Conservation (phyloP, 768 basidiomycete genomes). For the Mycena olivaceomarginata region DNA sequence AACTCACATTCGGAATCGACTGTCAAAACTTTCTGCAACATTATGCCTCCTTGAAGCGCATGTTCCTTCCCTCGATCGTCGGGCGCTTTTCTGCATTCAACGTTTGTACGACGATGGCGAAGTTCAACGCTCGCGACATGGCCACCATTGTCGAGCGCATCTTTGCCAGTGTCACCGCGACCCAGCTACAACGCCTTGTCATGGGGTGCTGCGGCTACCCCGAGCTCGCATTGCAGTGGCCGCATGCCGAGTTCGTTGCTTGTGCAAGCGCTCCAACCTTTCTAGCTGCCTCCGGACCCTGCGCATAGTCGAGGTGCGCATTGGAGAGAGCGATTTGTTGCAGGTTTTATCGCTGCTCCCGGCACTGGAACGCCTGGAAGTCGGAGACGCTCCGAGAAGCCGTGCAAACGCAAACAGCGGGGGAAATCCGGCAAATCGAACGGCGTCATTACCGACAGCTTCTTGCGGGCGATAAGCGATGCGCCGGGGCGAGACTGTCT, state of each 20-base stretch:
- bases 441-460: constrained; percentile 10
- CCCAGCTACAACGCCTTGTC: background rate
- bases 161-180: constrained; percentile 8
- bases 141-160: background rate
- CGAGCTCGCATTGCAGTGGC: constrained; percentile 15
- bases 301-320: constrained; percentile 20
- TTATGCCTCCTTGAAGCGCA: constrained; percentile 11
- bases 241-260: constrained; percentile 15
- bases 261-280: constrained; percentile 22
- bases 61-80: constrained; percentile 16
- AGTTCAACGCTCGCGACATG: background rate
- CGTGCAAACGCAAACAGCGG: background rate
- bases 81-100: background rate
- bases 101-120: background rate
- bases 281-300: constrained; percentile 9
- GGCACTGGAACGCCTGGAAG: constrained; percentile 26
- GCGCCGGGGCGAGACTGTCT: background rate
- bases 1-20: constrained; percentile 15
- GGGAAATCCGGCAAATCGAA: background rate
- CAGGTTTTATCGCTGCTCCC: constrained; percentile 23
- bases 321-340: background rate
- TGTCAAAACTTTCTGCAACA: background rate
- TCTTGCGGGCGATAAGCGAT: background rate
- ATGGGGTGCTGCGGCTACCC: background rate
- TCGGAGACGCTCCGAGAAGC: background rate